These are phyloP conservation scores for Ophiorrhiza pumila DNA, from an alignment of 257 asterid species.

Conservation along the genomic window DNA sequence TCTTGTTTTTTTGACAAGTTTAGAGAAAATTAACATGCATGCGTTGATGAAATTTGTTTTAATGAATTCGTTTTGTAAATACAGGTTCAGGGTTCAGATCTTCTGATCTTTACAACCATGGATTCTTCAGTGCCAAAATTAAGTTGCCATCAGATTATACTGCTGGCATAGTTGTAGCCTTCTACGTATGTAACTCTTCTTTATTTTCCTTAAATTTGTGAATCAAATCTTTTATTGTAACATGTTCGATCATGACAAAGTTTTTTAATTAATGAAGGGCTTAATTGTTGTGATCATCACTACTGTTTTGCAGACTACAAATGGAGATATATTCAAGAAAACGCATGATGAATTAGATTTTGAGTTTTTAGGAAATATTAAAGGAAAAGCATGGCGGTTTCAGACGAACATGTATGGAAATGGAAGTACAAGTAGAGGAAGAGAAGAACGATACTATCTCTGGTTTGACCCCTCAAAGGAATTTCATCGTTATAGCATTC, in stretches of 20 bases:
- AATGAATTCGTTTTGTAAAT: not conserved
- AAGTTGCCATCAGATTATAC: constrained; percentile 86
- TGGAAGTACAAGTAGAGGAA: constrained; percentile 85
- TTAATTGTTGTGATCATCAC: no score
- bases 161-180: constrained; percentile 91
- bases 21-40: not conserved
- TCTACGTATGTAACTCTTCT: constrained; percentile 48
- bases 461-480: constrained; percentile 86
- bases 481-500: constrained; percentile 66
- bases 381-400: constrained; percentile 89
- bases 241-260: no score
- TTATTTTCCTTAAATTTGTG: not conserved
- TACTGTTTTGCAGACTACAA: constrained; percentile 70
- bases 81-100: constrained; percentile 92
- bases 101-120: constrained; percentile 76
- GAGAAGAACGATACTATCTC: constrained; percentile 83
- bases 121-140: constrained; percentile 85
- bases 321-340: constrained; percentile 58
- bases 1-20: not conserved
- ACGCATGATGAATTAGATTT: constrained; percentile 87
- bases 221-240: no score
- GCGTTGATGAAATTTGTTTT: not conserved
- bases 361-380: constrained; percentile 82
- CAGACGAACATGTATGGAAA: constrained; percentile 95
- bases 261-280: no score